Base-by-base conservation (phyloP, 2,329 filamentous ascomycete genomes). In the Zasmidium citrigriseum region DNA sequence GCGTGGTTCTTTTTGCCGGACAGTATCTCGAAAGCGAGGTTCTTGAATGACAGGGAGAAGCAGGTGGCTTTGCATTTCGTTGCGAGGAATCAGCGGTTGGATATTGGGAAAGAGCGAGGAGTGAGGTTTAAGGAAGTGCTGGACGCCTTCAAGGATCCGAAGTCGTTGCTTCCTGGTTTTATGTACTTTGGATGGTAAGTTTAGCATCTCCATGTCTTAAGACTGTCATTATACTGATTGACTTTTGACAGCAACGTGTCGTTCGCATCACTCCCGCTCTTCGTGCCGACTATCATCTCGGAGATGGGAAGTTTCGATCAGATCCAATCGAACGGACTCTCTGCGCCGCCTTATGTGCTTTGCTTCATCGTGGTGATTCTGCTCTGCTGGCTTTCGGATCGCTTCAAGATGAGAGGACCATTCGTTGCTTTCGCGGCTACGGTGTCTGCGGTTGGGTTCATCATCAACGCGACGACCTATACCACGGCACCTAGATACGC, bases 271-370 rank as follows among this genome's bases (percentile, higher is more conserved):
- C 66, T 80, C 1, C 76, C 76, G 0, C 75, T 78, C 54, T 69
- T 79, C 59, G 69, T 71, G 4, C 73, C 77, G 55, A 89, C 91
- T 85, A 88, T 89, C 10, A 91, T 87, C 73, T 83, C 81, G 0
- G 76, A 60, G 78, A 86, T 58, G 86, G 89, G 0, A 89, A 92
- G 54, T n/a, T 76, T 76, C 67, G 66, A 64, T 11, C 56, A 60
- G 10, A 67, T 76, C 48, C 66, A 75, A 46, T 69, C 73, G 2
- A 74, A 77, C 46, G 73, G 74, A 5, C 69, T 76, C 45, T 72
- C 68, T 3, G 75, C 75, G 5, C 76, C 75, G 7, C 76, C 76
- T 0, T 78, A 78, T 61, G 64, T 76, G 18, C 64, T 78, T 25
- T 75, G 71, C 53, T 78, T 76, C 63, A 67, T 77, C 55, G 60